phyloP scores from a whole-genome alignment of 78 protist genomes.

The Chrysochromulina tobinii region DNA sequence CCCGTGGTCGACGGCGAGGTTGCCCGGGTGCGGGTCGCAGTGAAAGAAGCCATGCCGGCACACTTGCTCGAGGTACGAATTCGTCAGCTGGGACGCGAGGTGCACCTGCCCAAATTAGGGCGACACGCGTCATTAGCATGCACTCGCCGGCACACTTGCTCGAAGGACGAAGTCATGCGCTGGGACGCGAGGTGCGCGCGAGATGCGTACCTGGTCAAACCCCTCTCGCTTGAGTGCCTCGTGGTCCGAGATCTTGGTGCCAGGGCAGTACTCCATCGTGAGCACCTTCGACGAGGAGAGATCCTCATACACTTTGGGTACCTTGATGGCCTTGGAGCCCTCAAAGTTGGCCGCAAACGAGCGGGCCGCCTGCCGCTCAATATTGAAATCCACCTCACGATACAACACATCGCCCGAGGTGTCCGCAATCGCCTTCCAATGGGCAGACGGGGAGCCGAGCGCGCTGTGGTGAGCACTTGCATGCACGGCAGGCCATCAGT shows the following conservation, averaged over 20 bases:
- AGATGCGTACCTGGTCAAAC: not conserved
- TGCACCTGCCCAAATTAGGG: too few relatives aligned
- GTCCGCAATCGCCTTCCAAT: not conserved
- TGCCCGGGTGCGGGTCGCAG: constrained; percentile 44
- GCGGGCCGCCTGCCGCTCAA: not conserved
- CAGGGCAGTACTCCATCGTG: constrained; percentile 16
- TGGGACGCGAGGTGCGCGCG: not conserved
- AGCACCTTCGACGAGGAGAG: not conserved
- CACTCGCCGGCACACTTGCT: not conserved
- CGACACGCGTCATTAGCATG: too few relatives aligned
- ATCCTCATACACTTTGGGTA: not conserved
- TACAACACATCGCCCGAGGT: not conserved
- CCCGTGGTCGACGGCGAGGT: constrained; percentile 31
- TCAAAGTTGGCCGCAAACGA: not conserved
- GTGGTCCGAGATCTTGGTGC: not conserved
- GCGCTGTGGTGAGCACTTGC: too few relatives aligned
- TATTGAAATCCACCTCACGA: constrained; percentile 18
- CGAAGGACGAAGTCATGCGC: not conserved
- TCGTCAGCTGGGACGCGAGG: not conserved
- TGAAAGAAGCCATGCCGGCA: constrained; percentile 29
- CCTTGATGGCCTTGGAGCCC: not conserved
- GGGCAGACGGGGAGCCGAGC: not conserved
- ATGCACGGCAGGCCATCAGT: too few relatives aligned
- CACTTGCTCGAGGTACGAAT: not conserved
- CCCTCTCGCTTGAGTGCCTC: not conserved